Conservation (phyloP, 768 basidiomycete genomes). For the Daedaleopsis sinensis region DNA sequence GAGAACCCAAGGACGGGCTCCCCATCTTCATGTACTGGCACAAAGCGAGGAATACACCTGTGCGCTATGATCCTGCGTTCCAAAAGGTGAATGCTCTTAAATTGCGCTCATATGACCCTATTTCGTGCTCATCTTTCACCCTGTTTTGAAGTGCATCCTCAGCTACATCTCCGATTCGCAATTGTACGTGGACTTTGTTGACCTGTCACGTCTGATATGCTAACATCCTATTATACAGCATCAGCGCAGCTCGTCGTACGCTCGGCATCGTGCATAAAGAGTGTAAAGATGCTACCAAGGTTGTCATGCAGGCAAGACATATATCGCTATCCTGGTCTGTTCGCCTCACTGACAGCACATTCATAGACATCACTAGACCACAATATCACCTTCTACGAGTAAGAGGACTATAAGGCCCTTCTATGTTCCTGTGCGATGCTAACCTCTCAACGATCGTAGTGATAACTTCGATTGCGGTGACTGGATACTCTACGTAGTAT, state of each 20-base stretch:
- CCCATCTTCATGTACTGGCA: conserved; percentile 76
- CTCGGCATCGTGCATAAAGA: conserved; percentile 44
- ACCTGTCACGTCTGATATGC: neutral
- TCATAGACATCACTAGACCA: conserved; percentile 75
- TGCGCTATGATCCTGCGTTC: conserved; percentile 63
- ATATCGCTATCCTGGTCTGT: neutral
- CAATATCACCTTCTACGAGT: conserved; percentile 81
- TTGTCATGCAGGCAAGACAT: conserved; percentile 63
- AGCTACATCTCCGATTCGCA: conserved; percentile 78
- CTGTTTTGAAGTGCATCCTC: conserved; percentile 64
- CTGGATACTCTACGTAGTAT: conserved; percentile 78
- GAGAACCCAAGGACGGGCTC: conserved; percentile 47
- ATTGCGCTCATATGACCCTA: neutral
- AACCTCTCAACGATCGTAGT: conserved; percentile 37
- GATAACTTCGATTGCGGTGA: conserved; percentile 78
- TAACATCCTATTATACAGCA: conserved; percentile 41
- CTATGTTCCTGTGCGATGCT: neutral
- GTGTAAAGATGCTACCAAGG: conserved; percentile 39
- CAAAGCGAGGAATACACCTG: conserved; percentile 68
- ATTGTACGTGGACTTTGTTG: conserved; percentile 55
- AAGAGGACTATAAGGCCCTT: conserved; percentile 25
- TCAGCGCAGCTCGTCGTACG: conserved; percentile 54
- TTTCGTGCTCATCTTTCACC: neutral
- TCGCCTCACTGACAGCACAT: neutral
- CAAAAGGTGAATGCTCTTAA: conserved; percentile 62